Percentiles rank a stretch among this genome's conserved stretches.
These are phyloP conservation scores for Fusarium sp. DNA, from an alignment of 2,329 filamentous ascomycete species.

Conservation along the genomic window DNA sequence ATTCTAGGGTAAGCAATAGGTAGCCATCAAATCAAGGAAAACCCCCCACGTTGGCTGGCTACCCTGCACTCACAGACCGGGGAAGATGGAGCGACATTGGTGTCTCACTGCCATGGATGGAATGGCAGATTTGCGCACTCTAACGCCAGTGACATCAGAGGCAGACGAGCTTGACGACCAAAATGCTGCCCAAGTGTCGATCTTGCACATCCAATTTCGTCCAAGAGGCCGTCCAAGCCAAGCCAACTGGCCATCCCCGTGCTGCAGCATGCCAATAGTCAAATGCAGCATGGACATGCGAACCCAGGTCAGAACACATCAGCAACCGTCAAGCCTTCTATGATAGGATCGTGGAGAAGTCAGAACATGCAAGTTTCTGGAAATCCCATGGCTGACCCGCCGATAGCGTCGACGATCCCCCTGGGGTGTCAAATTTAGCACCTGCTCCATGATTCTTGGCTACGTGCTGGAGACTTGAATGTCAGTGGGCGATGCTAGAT, in stretches of 20 bases:
- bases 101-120: conserved; percentile 1
- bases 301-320: conserved; percentile 3
- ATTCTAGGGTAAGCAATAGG: not conserved
- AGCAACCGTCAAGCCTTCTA: not conserved
- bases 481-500: conserved; percentile 2
- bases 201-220: conserved; percentile 20
- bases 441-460: conserved; percentile 23
- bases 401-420: conserved; percentile 30
- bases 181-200: conserved; percentile 20
- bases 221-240: not conserved
- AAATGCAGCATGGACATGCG: not conserved
- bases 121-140: not conserved
- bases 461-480: conserved; percentile 10
- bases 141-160: conserved; percentile 23
- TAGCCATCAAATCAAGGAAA: not conserved
- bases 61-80: not conserved
- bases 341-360: conserved; percentile 19
- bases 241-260: conserved; percentile 8
- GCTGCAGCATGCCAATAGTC: conserved; percentile 6
- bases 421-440: conserved; percentile 45
- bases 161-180: not conserved
- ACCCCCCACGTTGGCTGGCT: not conserved
- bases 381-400: conserved; percentile 34
- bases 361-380: conserved; percentile 21
- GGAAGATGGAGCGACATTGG: not conserved